Evolutionary conservation across 768 basidiomycete genomes (phyloP), one percentile per base, ranked within the genome.

Genomic region (Tephrocybe sp.): DNA sequence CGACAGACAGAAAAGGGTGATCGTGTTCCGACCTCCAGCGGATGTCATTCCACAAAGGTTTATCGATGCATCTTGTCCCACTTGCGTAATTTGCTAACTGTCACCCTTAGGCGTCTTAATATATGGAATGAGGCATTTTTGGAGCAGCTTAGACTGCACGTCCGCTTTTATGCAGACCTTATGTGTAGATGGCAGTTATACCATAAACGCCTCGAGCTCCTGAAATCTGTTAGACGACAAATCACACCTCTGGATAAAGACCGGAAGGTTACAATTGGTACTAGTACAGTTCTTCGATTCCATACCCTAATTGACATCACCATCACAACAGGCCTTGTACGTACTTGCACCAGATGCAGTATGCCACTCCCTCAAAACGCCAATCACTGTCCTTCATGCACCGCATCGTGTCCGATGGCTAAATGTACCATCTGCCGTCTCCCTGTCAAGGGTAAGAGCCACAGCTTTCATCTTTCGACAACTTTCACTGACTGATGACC

Each of bases 341-440:
- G 76, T 2, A 62, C 71, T 11, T 86, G 84, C 55, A 62, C 62
- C 1, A 61, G 61, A 22, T 85, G 83, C 54, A 63, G 64, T 10
- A 59, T 59, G 22, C 50, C 63, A 7, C 57, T 75, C 15, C 60
- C 61, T 3, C 58, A 65, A 0, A 69, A 73, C 15, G 59, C 61
- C 12, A 68, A 60, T 30, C 55, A 64, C 1, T 88, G 81, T 59
- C 57, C 65, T 21, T 60, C 65, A 23, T 82, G 78, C 52, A 69
- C 66, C 47, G 67, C 65, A 8, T 65, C 69, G n/a, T 72, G 67
- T 36, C 68, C 66, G 4, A 74, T 73, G 62, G 69, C 82, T 1
- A 66, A 65, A 5, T 92, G 90, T 60, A 79, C 86, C 0, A 76
- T 91, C 15, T 91, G 90, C 62, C 76, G 88, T 41, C 75, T 91